Evolutionary conservation across 208 protist genomes (phyloP).

Genomic region (Acanthamoeba triangularis): DNA sequence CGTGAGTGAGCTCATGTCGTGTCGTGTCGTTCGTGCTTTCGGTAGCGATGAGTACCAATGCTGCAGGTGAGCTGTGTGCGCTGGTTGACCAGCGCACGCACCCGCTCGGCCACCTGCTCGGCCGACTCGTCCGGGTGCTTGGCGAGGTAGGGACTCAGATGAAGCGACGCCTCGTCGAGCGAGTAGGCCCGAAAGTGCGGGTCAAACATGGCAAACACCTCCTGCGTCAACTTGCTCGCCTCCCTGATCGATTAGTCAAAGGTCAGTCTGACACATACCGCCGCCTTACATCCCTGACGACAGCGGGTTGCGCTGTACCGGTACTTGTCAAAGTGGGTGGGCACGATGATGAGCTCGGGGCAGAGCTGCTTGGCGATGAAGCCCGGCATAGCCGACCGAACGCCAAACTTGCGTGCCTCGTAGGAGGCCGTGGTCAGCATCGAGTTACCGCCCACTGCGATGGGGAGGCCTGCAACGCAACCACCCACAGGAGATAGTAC

Average conservation of each 20-base stretch:
- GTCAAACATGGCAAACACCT: constrained; percentile 56
- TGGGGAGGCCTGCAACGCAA: constrained; percentile 37
- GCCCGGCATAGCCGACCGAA: constrained; percentile 83
- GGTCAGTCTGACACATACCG: not conserved
- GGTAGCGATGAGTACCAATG: constrained; percentile 44
- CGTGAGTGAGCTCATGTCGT: not conserved
- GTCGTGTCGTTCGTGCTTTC: too few relatives aligned
- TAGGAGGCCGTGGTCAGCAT: constrained; percentile 86
- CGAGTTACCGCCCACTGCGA: constrained; percentile 81
- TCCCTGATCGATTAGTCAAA: not conserved
- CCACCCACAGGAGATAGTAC: not conserved
- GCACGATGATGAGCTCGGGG: constrained; percentile 27
- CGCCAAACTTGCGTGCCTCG: constrained; percentile 82
- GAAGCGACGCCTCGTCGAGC: constrained; percentile 81
- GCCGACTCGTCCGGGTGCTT: not conserved
- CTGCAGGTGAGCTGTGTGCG: constrained; percentile 78
- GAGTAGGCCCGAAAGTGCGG: constrained; percentile 56
- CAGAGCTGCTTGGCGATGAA: constrained; percentile 69
- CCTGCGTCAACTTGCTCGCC: not conserved
- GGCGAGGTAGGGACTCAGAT: constrained; percentile 77
- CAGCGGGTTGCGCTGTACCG: not conserved
- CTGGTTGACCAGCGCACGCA: not conserved
- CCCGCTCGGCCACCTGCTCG: constrained; percentile 16
- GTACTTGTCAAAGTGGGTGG: constrained; percentile 75
- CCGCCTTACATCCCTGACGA: not conserved